phyloP scores from a whole-genome alignment of 208 protist genomes.

The Entamoeba invadens region DNA sequence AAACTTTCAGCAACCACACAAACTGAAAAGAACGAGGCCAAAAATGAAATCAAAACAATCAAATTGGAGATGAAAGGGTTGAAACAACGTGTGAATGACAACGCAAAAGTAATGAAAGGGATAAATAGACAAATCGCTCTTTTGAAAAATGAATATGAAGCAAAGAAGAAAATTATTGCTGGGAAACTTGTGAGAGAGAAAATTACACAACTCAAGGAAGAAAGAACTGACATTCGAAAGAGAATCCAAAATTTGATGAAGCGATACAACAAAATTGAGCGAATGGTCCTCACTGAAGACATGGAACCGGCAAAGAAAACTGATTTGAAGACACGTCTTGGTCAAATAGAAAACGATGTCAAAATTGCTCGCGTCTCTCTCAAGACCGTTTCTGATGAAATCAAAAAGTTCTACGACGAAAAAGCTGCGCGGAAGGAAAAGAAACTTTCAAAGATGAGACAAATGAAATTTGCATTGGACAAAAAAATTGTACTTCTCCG shows the following conservation, averaged over 20 bases:
- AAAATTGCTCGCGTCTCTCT: not conserved
- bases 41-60: not conserved
- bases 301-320: not conserved
- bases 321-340: not conserved
- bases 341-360: not conserved
- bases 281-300: not conserved
- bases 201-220: not conserved
- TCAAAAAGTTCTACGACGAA: not conserved
- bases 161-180: not conserved
- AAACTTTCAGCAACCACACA: not conserved
- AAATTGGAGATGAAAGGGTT: not conserved
- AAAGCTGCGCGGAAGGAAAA: not conserved
- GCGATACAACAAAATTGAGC: not conserved
- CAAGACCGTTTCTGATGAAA: not conserved
- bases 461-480: not conserved
- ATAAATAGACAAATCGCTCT: not conserved
- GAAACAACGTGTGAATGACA: not conserved
- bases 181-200: not conserved
- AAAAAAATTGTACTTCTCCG: not conserved
- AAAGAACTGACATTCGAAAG: not conserved
- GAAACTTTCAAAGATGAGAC: not conserved
- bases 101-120: not conserved
- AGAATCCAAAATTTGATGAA: not conserved
- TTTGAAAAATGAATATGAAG: not conserved
- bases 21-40: not conserved